These are phyloP conservation scores for Przewalskia tangutica DNA, from an alignment of 257 asterid genomes.

Conservation along the genomic window DNA sequence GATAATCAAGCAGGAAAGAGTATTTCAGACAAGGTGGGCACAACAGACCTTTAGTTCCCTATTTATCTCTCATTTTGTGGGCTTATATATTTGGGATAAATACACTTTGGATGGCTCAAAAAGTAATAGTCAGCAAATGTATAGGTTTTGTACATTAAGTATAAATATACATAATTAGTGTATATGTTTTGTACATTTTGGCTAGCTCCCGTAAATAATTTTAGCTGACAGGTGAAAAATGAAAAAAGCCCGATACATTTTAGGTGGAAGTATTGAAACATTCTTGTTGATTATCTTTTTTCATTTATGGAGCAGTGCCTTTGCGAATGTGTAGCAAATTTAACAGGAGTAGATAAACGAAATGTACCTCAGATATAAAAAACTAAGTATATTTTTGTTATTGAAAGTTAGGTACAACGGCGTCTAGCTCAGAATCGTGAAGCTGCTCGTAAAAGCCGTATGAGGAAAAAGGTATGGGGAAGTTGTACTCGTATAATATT, in stretches of 20 bases:
- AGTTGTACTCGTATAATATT: not conserved
- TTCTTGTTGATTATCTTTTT: not conserved
- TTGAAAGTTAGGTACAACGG: constrained; percentile 48
- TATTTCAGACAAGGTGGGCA: constrained; percentile 4
- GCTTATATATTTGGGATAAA: no score
- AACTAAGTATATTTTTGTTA: not conserved
- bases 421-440: constrained; percentile 92
- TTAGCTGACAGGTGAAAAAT: no score
- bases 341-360: not conserved
- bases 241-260: not conserved
- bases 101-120: no score
- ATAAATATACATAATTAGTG: no score
- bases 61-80: not conserved
- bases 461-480: constrained; percentile 64
- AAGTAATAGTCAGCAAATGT: no score
- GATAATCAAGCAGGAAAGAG: constrained; percentile 11
- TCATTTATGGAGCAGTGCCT: not conserved
- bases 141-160: no score
- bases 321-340: not conserved
- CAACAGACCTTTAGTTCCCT: not conserved
- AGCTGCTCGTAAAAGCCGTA: constrained; percentile 92
- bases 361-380: not conserved
- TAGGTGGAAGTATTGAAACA: not conserved
- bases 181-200: no score
- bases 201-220: no score